Base-by-base conservation (phyloP, 768 basidiomycete species). In the Lentinula edodes region DNA sequence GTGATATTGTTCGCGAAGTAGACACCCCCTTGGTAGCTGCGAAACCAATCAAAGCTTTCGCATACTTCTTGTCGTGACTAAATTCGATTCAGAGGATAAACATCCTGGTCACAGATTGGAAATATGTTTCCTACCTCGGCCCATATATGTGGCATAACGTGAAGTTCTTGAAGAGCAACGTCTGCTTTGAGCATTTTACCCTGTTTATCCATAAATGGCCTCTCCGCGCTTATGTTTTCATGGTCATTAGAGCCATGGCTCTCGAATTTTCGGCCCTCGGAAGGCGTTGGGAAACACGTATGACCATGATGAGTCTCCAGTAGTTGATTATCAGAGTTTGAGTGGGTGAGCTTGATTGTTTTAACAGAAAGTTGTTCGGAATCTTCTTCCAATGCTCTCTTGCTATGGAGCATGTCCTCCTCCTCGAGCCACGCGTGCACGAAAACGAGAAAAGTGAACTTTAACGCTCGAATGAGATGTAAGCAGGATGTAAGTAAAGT, bases 41-140 rank as follows among this genome's bases (percentile, higher is more conserved):
- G 77, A 71, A 89, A 90, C 80, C 84, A 87, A 20, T 86, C 84
- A 52, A 88, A 84, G 5, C 87, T 82, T 71, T 93, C 91, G 74
- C 91, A 93, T 1, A 93, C 80, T 73, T 93, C 91, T 73, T 92
- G 90, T 45, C 91, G 84, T 28, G 90, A 88, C 90, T 92, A 35
- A 23, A 41, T 64, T 10, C 66, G 34, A 63, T 23, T 16, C 45
- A 53, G 23, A 51, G 48, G 43, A 20, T 42, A 55, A 8, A 46
- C 8, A 28, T 10, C 28, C 28, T 28, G 28, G 28, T 28, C 28
- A 28, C 28, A 28, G 28, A 36, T 28, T 12, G 16, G 39, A 34
- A 39, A 53, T 32, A 45, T 35, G 36, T 35, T 50, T 53, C 67
- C 66, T 66, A 79, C 80, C 66, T 77, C 66, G 6, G 78, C 74